Evolutionary conservation across 2,329 filamentous ascomycete species (phyloP).

Genomic region (Monilinia laxa): DNA sequence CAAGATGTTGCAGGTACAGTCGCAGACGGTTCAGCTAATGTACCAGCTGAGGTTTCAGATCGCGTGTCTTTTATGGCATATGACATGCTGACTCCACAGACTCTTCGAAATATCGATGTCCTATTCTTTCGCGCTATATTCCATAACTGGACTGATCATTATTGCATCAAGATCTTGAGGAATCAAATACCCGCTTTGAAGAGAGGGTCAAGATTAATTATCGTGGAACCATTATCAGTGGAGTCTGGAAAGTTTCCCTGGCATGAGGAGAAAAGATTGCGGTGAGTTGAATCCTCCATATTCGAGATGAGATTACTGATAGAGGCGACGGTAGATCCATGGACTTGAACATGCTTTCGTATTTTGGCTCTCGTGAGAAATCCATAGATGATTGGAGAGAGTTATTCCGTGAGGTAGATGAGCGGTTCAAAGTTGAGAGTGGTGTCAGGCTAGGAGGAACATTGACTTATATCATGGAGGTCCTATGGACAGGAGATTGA

Average conservation of each 20-base stretch:
- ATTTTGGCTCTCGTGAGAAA: slow-evolving; percentile 16
- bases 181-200: slow-evolving; percentile 20
- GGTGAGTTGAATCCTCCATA: background rate
- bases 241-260: slow-evolving; percentile 9
- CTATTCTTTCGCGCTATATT: slow-evolving; percentile 17
- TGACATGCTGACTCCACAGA: slow-evolving; percentile 15
- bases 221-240: slow-evolving; percentile 2
- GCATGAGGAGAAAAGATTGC: slow-evolving; percentile 5
- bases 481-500: too few species aligned
- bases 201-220: slow-evolving; percentile 10
- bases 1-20: slow-evolving; percentile 53
- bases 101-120: background rate
- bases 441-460: background rate
- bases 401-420: slow-evolving; percentile 9
- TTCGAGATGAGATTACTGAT: background rate
- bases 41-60: slow-evolving; percentile 4
- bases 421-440: slow-evolving; percentile 8
- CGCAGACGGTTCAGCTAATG: background rate
- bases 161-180: slow-evolving; percentile 14
- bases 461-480: too few species aligned
- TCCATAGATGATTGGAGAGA: slow-evolving; percentile 14
- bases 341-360: slow-evolving; percentile 18
- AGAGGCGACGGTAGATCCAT: background rate
- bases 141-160: slow-evolving; percentile 20
- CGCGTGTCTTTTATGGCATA: slow-evolving; percentile 17